Conservation (phyloP, 495 filamentous ascomycete species). For the Staphylotrichum tortipilum region DNA sequence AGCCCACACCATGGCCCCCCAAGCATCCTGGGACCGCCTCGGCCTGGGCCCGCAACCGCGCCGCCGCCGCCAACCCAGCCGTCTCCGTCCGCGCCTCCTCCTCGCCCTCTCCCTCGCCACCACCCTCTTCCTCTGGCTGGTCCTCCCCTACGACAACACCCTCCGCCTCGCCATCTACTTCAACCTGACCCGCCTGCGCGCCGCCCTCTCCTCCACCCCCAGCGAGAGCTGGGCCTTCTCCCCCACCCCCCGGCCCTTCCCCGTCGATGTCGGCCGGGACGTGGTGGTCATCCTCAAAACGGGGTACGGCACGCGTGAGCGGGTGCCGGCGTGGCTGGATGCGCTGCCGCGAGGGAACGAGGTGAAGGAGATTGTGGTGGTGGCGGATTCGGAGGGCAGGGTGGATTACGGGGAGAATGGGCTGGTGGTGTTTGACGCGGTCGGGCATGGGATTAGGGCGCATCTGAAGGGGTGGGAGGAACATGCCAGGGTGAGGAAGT, state of each 20-base stretch:
- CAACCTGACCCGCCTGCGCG: slow-evolving; percentile 9
- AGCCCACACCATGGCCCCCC: background rate
- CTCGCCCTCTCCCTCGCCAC: background rate
- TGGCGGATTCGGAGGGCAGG: slow-evolving; percentile 29
- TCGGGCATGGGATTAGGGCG: slow-evolving; percentile 24
- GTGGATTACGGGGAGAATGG: slow-evolving; percentile 14
- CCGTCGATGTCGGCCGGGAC: slow-evolving; percentile 28
- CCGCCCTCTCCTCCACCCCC: background rate
- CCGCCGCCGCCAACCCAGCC: background rate
- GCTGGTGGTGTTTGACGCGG: slow-evolving; percentile 28
- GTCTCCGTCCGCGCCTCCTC: background rate
- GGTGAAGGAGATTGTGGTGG: slow-evolving; percentile 30
- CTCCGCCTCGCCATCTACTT: slow-evolving; percentile 16
- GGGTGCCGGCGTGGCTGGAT: slow-evolving; percentile 30
- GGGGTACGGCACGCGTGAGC: slow-evolving; percentile 33
- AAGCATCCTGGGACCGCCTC: background rate
- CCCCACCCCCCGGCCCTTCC: slow-evolving; percentile 9
- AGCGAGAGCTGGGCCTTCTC: slow-evolving; percentile 16
- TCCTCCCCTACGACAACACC: slow-evolving; percentile 19
- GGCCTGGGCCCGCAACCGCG: background rate
- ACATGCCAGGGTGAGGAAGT: slow-evolving; percentile 29
- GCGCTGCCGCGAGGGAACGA: slow-evolving; percentile 21
- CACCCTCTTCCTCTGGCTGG: slow-evolving; percentile 9
- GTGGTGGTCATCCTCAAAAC: slow-evolving; percentile 38
- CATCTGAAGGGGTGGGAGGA: slow-evolving; percentile 6